Base-by-base conservation (phyloP, 768 basidiomycete species). In the Trametes villosa region DNA sequence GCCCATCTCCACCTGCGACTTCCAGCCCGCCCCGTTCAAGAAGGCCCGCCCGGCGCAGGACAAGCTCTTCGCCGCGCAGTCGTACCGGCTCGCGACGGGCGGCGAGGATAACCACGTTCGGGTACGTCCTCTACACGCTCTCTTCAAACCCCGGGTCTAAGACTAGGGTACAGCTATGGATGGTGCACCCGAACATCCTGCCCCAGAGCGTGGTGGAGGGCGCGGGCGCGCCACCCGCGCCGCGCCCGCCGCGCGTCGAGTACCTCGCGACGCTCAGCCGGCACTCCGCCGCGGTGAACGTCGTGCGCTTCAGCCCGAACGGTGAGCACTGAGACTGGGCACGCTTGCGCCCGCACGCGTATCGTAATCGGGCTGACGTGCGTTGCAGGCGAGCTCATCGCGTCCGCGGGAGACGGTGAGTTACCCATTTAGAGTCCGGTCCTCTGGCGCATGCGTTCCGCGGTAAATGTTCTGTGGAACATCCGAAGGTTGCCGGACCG, bases 61-160 rank as follows among this genome's bases (percentile, higher is more conserved):
- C 63, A 79, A 76, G 72, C 81, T 77, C 63, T 91, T 83, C 71
- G 81, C 83, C 9, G 78, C 80, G 20, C 89, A 93, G 77, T 76
- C 86, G n/a, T 98, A 97, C 78, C 84, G 91, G 66, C 79, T 99
- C 20, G 97, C 95, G 0, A 98, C 97, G 0, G 94, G 88, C 13
- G 97, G 97, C 46, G 96, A 96, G 71, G 97, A 99, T 71, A 97
- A 95, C 69, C 90, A 96, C 78, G 94, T 99, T 69, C 81, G 97
- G 73, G 96, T 97, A 70, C 76, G 96, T 41, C 30, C 3, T 87
- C 17, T 57, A 24, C 44, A 1, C 51, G 15, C 26, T 22, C 13
- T 42, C 7, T 8, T 4, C 45, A 20, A 1, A 18, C 24, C n/a
- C n/a, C n/a, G n/a, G n/a, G n/a, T n/a, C n/a, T n/a, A n/a, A n/a